Conservation (phyloP, 768 basidiomycete genomes). For the Pisolithus albus region DNA sequence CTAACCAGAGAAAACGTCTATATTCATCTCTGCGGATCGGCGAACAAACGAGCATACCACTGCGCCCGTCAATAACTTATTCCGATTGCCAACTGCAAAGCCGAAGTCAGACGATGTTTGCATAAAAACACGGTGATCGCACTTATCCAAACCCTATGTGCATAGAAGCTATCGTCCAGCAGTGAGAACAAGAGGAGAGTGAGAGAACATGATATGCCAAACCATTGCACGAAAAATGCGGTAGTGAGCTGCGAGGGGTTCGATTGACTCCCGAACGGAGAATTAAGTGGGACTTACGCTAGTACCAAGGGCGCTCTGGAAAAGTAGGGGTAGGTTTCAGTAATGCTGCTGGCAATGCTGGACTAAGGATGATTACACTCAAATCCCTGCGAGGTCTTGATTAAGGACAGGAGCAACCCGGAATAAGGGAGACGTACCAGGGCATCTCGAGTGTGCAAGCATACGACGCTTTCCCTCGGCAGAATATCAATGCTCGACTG, state of each 20-base stretch:
- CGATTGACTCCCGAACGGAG: not conserved
- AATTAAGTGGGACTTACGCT: slow-evolving; percentile 1
- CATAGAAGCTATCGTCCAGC: slow-evolving; percentile 14
- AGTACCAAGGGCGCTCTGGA: not conserved
- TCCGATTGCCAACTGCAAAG: slow-evolving; percentile 13
- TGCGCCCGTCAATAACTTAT: slow-evolving; percentile 7
- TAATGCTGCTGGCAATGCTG: not conserved
- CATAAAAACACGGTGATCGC: not conserved
- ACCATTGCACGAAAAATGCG: slow-evolving; percentile 19
- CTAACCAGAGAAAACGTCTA: not conserved
- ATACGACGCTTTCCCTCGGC: not conserved
- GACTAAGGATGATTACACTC: not conserved
- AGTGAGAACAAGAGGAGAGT: not conserved
- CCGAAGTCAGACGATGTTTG: not conserved
- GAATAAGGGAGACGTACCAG: not conserved
- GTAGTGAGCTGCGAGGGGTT: slow-evolving; percentile 7
- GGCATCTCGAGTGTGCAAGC: not conserved
- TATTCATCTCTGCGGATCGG: not conserved
- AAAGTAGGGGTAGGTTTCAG: not conserved
- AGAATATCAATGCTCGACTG: not conserved
- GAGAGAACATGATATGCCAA: not conserved
- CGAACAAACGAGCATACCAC: slow-evolving; percentile 9
- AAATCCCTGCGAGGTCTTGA: not conserved
- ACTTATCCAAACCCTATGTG: slow-evolving; percentile 25
- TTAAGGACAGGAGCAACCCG: not conserved